Evolutionary conservation across 805 yeast species (phyloP).

Genomic region (Dipodascopsis tothii): DNA sequence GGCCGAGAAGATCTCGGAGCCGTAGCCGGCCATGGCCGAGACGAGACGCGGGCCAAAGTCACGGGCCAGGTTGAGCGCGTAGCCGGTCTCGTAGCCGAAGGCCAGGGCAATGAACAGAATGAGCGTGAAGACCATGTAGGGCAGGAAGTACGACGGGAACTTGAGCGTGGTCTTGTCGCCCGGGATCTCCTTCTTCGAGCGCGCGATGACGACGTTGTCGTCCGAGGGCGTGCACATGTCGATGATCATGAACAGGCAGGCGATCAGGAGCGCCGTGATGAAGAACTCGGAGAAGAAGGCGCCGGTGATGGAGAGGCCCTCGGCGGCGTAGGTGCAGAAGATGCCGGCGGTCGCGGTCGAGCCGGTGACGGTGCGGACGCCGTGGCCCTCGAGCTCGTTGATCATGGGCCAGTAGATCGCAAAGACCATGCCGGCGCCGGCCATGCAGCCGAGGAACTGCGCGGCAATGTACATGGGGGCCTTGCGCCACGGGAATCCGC

Average conservation of each 20-base stretch:
- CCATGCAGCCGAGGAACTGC: slow-evolving; percentile 44
- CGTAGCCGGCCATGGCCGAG: slow-evolving; percentile 42
- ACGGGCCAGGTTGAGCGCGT: slow-evolving; percentile 49
- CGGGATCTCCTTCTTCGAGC: not conserved
- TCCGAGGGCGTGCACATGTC: not conserved
- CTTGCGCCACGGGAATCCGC: slow-evolving; percentile 47
- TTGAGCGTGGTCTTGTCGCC: slow-evolving; percentile 44
- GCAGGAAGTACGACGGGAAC: slow-evolving; percentile 41
- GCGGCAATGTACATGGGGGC: slow-evolving; percentile 40
- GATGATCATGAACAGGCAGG: not conserved
- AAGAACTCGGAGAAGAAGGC: slow-evolving; percentile 41
- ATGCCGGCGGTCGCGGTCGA: slow-evolving; percentile 37
- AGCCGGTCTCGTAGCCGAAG: slow-evolving; percentile 48
- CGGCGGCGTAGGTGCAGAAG: slow-evolving; percentile 42
- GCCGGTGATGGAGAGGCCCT: slow-evolving; percentile 37
- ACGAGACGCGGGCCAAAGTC: slow-evolving; percentile 51
- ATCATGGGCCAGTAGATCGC: slow-evolving; percentile 40
- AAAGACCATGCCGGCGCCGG: slow-evolving; percentile 42
- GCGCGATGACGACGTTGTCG: not conserved
- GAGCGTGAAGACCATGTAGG: slow-evolving; percentile 41
- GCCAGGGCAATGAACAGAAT: slow-evolving; percentile 43
- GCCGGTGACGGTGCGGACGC: slow-evolving; percentile 30
- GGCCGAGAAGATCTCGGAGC: slow-evolving; percentile 31
- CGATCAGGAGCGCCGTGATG: slow-evolving; percentile 37
- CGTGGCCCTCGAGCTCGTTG: slow-evolving; percentile 35